Conservation (phyloP, 2,329 filamentous ascomycete species). For the Aspergillus sp. region DNA sequence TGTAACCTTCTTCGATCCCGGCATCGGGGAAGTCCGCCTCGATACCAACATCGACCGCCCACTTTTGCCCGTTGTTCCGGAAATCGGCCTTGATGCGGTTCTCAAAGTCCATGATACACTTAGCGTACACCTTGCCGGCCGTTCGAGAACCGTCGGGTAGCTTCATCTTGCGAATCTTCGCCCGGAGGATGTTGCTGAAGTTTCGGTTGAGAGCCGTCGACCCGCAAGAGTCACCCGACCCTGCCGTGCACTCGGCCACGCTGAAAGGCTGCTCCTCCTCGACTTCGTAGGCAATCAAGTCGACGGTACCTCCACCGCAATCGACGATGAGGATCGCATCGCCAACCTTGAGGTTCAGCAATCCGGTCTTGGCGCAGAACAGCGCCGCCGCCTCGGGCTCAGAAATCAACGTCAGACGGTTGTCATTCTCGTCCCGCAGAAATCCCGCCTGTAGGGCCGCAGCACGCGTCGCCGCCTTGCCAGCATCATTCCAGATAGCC, state of each 20-base stretch:
- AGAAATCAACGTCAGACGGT: constrained; percentile 88
- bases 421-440: constrained; percentile 95
- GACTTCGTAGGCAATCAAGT: constrained; percentile 98
- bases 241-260: constrained; percentile 94
- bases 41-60: constrained; percentile 98
- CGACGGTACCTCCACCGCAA: constrained; percentile 96
- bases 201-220: constrained; percentile 98
- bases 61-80: constrained; percentile 98
- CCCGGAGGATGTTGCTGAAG: constrained; percentile 95
- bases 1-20: constrained; percentile 97
- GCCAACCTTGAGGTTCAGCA: constrained; percentile 95
- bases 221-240: constrained; percentile 94
- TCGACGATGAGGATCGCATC: constrained; percentile 98
- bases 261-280: constrained; percentile 97
- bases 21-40: constrained; percentile 98
- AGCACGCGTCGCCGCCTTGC: constrained; percentile 92
- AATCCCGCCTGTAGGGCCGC: constrained; percentile 97
- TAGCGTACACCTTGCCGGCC: constrained; percentile 96
- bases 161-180: constrained; percentile 99
- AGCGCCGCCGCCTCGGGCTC: constrained; percentile 96
- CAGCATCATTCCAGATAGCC: constrained; percentile 98
- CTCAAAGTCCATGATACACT: constrained; percentile 99
- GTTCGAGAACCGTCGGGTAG: constrained; percentile 94
- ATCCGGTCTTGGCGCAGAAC: constrained; percentile 95
- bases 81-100: constrained; percentile 99